A percentile compares a stretch with the other conserved stretches of the same genome.
Conservation (phyloP, 1,139 yeast species). For the Spencermartinsiella ligniputridi region DNA sequence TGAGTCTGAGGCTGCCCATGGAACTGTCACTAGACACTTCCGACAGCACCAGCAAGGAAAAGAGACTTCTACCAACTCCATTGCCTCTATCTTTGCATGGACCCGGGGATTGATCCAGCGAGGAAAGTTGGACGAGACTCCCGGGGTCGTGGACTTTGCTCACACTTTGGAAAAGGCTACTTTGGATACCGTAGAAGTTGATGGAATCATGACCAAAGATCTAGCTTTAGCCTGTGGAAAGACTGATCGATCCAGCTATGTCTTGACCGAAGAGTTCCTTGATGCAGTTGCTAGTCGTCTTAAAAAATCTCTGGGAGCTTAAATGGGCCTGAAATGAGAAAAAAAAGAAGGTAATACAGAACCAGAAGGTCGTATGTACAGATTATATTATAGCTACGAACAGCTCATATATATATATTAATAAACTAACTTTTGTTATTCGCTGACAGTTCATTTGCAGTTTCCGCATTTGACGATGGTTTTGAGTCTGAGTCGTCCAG, state of each 20-base stretch:
- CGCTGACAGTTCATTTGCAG: no score
- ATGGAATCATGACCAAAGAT: constrained; percentile 93
- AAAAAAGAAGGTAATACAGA: background rate
- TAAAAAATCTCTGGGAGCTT: constrained; percentile 26
- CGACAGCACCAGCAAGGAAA: constrained; percentile 94
- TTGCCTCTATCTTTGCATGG: constrained; percentile 98
- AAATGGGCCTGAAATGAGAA: constrained; percentile 1
- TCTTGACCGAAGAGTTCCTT: constrained; percentile 85
- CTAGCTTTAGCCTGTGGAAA: constrained; percentile 84
- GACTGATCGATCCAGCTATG: constrained; percentile 67
- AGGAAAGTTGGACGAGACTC: constrained; percentile 82
- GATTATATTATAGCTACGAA: no score
- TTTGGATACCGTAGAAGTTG: constrained; percentile 77
- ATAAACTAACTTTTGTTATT: no score
- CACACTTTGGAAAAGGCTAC: constrained; percentile 75
- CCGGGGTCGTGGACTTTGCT: constrained; percentile 78
- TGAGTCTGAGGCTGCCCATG: constrained; percentile 97
- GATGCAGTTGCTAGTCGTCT: constrained; percentile 67
- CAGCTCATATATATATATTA: no score
- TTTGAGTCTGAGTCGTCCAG: constrained; percentile 1
- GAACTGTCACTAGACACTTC: constrained; percentile 94
- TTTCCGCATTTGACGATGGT: constrained; percentile 22
- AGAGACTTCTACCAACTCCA: constrained; percentile 96
- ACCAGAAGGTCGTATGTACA: background rate
- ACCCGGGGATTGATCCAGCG: constrained; percentile 87